Base-by-base conservation (phyloP, 2,329 filamentous ascomycete genomes). In the Fonsecaea pugnacius region DNA sequence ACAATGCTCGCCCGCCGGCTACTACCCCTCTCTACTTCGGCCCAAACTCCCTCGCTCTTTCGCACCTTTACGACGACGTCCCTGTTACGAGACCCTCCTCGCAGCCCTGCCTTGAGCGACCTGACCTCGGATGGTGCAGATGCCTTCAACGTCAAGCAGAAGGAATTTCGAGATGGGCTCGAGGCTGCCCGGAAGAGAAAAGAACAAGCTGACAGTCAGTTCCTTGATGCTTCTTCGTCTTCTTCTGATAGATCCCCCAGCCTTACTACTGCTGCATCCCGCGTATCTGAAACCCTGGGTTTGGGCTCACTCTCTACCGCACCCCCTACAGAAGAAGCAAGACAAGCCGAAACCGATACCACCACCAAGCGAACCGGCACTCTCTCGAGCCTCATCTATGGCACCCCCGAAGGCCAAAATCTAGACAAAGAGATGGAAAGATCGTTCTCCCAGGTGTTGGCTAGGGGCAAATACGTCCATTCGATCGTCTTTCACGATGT, bases 401-500 rank as follows among this genome's bases (percentile, higher is more conserved):
- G 95, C 73, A 99, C 95, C 14, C 92, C 95, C 74, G 94, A 98
- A 79, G 95, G 93, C 35, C 88, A 93, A 67, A 91, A 96, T 80
- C 87, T 97, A 76, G 95, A 99, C 74, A 90, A 91, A 69, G 94
- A 98, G 80, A 94, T 99, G 74, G 92, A 98, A 81, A 89, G 93
- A 64, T 96, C 91, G 75, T 99, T 98, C 81, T 96, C 91, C 58
- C 93, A 97, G 78, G 91, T 98, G 51, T 83, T 99, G 52, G 95
- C 95, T 27, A 87, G 95, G 70, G 95, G 95, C 75, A 99, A 99
- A 81, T 99, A 99, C 74, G 93, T 99, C 60, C 95, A 99, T 79
- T 96, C 92, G 53, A 97, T 99, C 76, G 92, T 96, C 64, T 92
- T 96, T 75, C 95, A 99, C 81, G 87, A 96, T 67, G 95, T 99